Percentiles rank a stretch among this genome's conserved stretches.
phyloP scores from a whole-genome alignment of 2,329 filamentous ascomycete species.

The Epichloe amarillans region DNA sequence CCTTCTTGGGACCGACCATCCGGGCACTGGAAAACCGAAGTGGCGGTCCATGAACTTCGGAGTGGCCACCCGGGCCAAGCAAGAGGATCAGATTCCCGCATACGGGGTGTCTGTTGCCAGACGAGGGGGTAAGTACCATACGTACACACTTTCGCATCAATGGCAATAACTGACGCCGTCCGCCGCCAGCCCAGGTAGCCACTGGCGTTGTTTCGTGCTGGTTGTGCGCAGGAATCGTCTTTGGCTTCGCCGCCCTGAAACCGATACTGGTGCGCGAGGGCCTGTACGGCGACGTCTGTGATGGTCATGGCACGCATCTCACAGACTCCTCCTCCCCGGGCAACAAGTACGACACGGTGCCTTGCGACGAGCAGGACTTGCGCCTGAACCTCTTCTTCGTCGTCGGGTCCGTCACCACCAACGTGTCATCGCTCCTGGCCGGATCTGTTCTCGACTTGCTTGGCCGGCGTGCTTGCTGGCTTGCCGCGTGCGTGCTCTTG shows the following conservation, averaged over 20 bases:
- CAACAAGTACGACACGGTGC: constrained; percentile 10
- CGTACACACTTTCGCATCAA: background rate
- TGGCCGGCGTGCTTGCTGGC: constrained; percentile 63
- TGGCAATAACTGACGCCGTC: background rate
- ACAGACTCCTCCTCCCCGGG: constrained; percentile 9
- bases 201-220: constrained; percentile 38
- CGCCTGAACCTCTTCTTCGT: constrained; percentile 87
- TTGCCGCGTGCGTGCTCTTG: constrained; percentile 56
- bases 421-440: constrained; percentile 73
- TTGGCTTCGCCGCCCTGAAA: constrained; percentile 77
- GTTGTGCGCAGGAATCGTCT: constrained; percentile 65
- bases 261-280: constrained; percentile 63
- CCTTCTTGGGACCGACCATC: background rate
- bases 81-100: background rate
- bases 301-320: background rate
- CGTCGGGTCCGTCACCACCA: constrained; percentile 74
- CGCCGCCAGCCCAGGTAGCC: constrained; percentile 15
- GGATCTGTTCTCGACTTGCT: constrained; percentile 74
- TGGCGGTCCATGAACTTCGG: background rate
- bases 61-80: background rate
- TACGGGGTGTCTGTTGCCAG: background rate
- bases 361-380: constrained; percentile 32
- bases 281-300: constrained; percentile 54
- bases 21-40: background rate
- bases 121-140: background rate